These are phyloP conservation scores for Forsythia viridissima DNA, from an alignment of 257 asterid genomes.

Conservation along the genomic window DNA sequence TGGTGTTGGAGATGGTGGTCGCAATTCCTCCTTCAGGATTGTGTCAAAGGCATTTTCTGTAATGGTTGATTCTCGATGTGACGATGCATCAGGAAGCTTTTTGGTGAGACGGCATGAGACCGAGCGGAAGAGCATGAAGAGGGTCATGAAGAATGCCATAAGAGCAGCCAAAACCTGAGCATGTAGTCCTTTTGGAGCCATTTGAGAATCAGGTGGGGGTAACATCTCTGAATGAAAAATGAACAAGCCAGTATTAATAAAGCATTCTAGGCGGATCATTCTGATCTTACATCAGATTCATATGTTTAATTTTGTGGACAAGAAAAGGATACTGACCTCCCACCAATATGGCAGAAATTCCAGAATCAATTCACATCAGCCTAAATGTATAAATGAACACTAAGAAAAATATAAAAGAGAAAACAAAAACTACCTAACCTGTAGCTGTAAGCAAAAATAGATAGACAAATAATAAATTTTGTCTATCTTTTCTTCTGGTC, in stretches of 20 bases:
- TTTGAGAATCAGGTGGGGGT: slow-evolving; percentile 43
- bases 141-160: slow-evolving; percentile 69
- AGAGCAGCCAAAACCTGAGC: slow-evolving; percentile 59
- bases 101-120: slow-evolving; percentile 43
- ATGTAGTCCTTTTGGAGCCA: slow-evolving; percentile 55
- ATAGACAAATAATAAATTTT: background rate
- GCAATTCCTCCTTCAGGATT: slow-evolving; percentile 34
- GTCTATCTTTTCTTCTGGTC: background rate
- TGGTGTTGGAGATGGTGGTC: slow-evolving; percentile 49
- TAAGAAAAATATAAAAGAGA: background rate
- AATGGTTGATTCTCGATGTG: slow-evolving; percentile 35
- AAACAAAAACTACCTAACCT: background rate
- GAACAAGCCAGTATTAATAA: background rate
- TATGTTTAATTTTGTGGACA: background rate
- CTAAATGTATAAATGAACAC: background rate
- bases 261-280: background rate
- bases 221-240: slow-evolving; percentile 40
- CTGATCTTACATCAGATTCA: background rate
- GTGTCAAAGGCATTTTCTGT: slow-evolving; percentile 27
- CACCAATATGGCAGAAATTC: background rate
- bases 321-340: background rate
- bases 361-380: background rate
- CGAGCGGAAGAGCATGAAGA: slow-evolving; percentile 62
- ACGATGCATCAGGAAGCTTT: slow-evolving; percentile 52
- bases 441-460: background rate